Evolutionary conservation across 352 stramenopile species (phyloP), one percentile per base, ranked within the genome.

Genomic region (Phytopythium boreale): DNA sequence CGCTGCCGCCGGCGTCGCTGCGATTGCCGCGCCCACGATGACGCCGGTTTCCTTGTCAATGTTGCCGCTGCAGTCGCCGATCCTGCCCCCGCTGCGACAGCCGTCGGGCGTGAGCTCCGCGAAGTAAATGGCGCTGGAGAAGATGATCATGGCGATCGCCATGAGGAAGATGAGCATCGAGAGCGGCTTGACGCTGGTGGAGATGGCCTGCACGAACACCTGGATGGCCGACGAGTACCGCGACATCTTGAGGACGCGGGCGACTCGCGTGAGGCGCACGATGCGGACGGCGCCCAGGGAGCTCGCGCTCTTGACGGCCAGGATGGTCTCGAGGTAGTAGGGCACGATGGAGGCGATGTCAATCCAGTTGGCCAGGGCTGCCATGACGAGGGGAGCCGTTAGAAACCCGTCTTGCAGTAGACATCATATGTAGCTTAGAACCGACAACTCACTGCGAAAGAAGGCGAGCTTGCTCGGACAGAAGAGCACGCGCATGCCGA

Each of bases 141-240:
- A 94, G 31, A 96, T 83, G 26, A 93, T 83, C 72, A 91, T 90
- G 26, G 76, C 88, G 52, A 96, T 91, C 6, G 72, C 69, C 81
- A 96, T 94, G 62, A 95, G 82, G 47, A 95, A 95, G 37, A 96
- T 74, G 17, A 96, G 78, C 86, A 95, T 96, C 19, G 77, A 88
- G n/a, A 96, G 66, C 3, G 88, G 78, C 59, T 95, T 90, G 34
- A 89, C 80, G 44, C 81, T 91, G 46, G 91, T 79, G 17, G 70
- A 62, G 55, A 93, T 88, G 19, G 85, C 82, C 59, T 89, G 79
- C 7, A 86, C 76, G 51, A 96, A 96, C 34, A 93, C 82, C 57
- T 90, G 82, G 67, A 96, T 95, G 24, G 86, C 88, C 9, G 84
- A 91, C 14, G 88, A 92, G 56, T 96, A 95, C 15, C 87, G 79